phyloP scores from a whole-genome alignment of 305 asterid genomes.

The Rubia peregrina region DNA sequence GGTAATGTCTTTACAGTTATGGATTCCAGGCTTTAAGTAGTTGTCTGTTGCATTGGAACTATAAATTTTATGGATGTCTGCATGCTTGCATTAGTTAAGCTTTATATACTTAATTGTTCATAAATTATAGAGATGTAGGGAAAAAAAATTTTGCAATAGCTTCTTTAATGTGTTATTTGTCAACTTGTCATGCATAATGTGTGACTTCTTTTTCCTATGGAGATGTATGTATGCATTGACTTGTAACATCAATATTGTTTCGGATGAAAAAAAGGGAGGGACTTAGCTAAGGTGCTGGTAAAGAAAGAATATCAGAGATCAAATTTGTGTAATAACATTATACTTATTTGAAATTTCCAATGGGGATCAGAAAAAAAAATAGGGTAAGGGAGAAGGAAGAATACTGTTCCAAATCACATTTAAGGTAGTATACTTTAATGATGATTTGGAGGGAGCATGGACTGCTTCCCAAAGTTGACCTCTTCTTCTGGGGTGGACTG shows the following conservation, averaged over 20 bases:
- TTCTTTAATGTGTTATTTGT: neutral
- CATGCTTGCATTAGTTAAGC: neutral
- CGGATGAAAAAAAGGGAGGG: neutral
- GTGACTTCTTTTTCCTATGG: neutral
- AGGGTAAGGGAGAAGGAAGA: neutral
- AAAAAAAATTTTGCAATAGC: neutral
- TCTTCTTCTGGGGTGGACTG: neutral
- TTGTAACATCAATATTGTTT: neutral
- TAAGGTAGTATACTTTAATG: neutral
- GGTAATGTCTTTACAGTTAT: conserved; percentile 37
- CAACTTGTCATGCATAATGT: neutral
- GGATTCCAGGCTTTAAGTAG: neutral
- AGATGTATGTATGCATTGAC: neutral
- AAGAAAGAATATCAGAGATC: conserved; percentile 5
- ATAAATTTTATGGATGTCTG: neutral
- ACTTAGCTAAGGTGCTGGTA: neutral
- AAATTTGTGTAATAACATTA: neutral
- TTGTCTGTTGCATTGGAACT: neutral
- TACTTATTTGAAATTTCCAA: neutral
- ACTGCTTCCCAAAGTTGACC: neutral
- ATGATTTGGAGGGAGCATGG: neutral
- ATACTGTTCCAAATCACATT: neutral
- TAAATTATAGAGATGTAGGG: neutral
- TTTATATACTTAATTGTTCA: neutral
- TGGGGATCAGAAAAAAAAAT: neutral